Evolutionary conservation across 2,329 filamentous ascomycete species (phyloP).

Genomic region (Aspergillus amoenus): DNA sequence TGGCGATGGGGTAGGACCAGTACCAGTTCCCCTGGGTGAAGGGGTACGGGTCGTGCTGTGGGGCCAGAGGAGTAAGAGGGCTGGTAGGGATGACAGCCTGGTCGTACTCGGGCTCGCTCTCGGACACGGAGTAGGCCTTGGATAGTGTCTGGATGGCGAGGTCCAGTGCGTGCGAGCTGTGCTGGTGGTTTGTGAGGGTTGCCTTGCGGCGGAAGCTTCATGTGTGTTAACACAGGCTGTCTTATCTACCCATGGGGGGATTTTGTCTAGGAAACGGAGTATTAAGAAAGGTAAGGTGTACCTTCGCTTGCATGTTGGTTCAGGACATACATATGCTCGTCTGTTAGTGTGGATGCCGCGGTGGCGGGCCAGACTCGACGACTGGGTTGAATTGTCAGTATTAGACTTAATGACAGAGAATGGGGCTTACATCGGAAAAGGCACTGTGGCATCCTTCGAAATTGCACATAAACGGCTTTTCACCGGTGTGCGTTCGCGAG

Average conservation of each 20-base stretch:
- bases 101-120: constrained; percentile 31
- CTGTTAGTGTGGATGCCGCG: constrained; percentile 41
- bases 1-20: constrained; percentile 23
- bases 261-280: not conserved
- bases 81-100: no score
- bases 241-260: no score
- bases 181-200: constrained; percentile 43
- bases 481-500: constrained; percentile 45
- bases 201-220: constrained; percentile 42
- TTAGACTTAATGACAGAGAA: not conserved
- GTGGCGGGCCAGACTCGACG: constrained; percentile 42
- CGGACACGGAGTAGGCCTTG: constrained; percentile 34
- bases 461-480: constrained; percentile 46
- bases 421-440: constrained; percentile 41
- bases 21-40: constrained; percentile 33
- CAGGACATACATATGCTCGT: constrained; percentile 41
- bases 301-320: constrained; percentile 41
- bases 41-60: constrained; percentile 32
- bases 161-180: constrained; percentile 37
- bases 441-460: constrained; percentile 44
- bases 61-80: no score
- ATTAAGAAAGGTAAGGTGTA: constrained; percentile 13
- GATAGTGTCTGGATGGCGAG: constrained; percentile 34
- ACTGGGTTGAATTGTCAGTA: constrained; percentile 25
- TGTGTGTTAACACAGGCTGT: no score